These are phyloP conservation scores for Cinnamomum micranthum DNA, from an alignment of 164 flowering plant species.

Conservation along the genomic window DNA sequence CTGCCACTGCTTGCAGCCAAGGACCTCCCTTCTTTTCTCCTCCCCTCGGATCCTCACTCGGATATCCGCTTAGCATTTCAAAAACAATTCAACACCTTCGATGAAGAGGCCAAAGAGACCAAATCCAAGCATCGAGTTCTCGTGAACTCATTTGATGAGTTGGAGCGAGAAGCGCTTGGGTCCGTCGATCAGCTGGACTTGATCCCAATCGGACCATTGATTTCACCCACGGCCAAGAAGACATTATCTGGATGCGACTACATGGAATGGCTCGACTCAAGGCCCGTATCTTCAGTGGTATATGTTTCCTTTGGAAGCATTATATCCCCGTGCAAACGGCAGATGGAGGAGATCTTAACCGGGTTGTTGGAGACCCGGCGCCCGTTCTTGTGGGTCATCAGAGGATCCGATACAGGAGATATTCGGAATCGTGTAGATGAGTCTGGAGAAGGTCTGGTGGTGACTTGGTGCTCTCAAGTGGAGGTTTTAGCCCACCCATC, in stretches of 20 bases:
- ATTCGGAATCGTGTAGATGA: neutral
- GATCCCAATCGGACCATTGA: slow-evolving; percentile 48
- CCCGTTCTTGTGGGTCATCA: slow-evolving; percentile 32
- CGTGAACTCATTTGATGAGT: slow-evolving; percentile 45
- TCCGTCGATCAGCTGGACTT: slow-evolving; percentile 18
- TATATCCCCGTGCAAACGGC: slow-evolving; percentile 6
- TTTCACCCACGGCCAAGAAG: slow-evolving; percentile 30
- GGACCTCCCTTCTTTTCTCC: slow-evolving; percentile 35
- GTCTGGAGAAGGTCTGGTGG: slow-evolving; percentile 20
- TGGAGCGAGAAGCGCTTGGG: slow-evolving; percentile 40
- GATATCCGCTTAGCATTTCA: slow-evolving; percentile 17
- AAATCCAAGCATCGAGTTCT: slow-evolving; percentile 19
- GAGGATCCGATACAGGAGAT: neutral
- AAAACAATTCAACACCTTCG: neutral
- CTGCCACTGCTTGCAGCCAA: slow-evolving; percentile 21
- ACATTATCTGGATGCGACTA: neutral
- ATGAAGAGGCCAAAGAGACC: neutral
- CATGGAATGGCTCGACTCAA: slow-evolving; percentile 28
- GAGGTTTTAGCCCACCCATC: slow-evolving; percentile 44
- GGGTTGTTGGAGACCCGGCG: slow-evolving; percentile 11
- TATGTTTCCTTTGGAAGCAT: slow-evolving; percentile 40
- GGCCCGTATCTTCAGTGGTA: slow-evolving; percentile 28
- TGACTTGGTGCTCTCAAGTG: slow-evolving; percentile 48
- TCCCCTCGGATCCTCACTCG: neutral
- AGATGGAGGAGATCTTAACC: slow-evolving; percentile 22